These are phyloP conservation scores for Kazachstania bromeliacearum DNA, from an alignment of 805 yeast species.

Conservation along the genomic window DNA sequence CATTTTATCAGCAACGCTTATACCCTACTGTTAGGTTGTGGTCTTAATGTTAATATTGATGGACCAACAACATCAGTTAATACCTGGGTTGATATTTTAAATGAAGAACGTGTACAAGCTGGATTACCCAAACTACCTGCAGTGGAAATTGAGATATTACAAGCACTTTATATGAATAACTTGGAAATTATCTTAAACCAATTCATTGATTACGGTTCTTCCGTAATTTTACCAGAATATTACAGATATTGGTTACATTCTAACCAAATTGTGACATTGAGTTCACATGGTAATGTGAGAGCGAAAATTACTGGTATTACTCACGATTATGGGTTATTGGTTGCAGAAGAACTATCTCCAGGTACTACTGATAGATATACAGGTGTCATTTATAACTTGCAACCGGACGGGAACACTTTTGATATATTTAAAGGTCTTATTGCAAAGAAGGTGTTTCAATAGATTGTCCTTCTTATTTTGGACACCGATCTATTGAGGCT, in stretches of 20 bases:
- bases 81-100: conserved; percentile 52
- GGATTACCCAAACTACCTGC: conserved; percentile 40
- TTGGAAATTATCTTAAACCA: conserved; percentile 52
- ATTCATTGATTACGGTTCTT: conserved; percentile 58
- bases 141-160: conserved; percentile 33
- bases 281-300: conserved; percentile 39
- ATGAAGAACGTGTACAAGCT: conserved; percentile 36
- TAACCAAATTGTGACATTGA: conserved; percentile 62
- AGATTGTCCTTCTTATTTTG: no score
- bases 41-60: conserved; percentile 72
- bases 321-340: conserved; percentile 69
- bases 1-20: conserved; percentile 52
- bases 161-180: conserved; percentile 57
- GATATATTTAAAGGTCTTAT: conserved; percentile 89
- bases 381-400: conserved; percentile 57
- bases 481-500: no score
- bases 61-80: conserved; percentile 91
- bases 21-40: conserved; percentile 73
- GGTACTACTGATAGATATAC: conserved; percentile 35
- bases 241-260: conserved; percentile 82
- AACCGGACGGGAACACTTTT: conserved; percentile 96
- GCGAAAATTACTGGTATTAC: conserved; percentile 78
- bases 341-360: conserved; percentile 56
- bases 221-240: conserved; percentile 57
- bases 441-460: conserved; percentile 38